Conservation (phyloP, 768 basidiomycete species). For the Holtermanniella nyarrowii region DNA sequence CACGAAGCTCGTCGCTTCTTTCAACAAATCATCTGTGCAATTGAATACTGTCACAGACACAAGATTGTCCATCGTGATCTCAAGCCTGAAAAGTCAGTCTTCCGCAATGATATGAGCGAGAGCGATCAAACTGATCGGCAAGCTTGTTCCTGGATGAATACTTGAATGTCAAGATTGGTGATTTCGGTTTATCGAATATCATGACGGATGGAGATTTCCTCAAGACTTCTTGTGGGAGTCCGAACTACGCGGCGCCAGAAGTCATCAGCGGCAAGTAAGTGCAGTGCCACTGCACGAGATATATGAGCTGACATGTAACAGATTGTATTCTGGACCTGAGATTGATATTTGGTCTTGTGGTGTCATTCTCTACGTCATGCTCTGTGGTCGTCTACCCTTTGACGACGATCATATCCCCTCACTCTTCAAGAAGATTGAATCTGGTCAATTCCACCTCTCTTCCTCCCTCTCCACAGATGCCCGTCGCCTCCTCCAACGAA, state of each 20-base stretch:
- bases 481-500: constrained; percentile 63
- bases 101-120: not conserved
- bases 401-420: constrained; percentile 93
- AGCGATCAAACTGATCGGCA: constrained; percentile 48
- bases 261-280: constrained; percentile 77
- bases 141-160: constrained; percentile 42
- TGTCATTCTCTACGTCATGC: constrained; percentile 97
- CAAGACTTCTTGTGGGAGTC: constrained; percentile 93
- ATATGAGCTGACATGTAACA: no score
- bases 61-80: constrained; percentile 97
- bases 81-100: constrained; percentile 76
- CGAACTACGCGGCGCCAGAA: constrained; percentile 97
- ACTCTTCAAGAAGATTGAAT: constrained; percentile 87
- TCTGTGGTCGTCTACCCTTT: constrained; percentile 88
- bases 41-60: constrained; percentile 91
- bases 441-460: constrained; percentile 78
- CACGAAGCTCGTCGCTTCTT: constrained; percentile 83
- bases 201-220: constrained; percentile 95
- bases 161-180: constrained; percentile 80
- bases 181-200: constrained; percentile 92
- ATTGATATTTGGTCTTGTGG: constrained; percentile 99
- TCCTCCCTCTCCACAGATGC: constrained; percentile 70
- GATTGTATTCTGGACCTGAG: constrained; percentile 88
- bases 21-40: constrained; percentile 94
- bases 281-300: no score